A percentile compares a stretch with the other conserved stretches of the same genome.
These are phyloP conservation scores for Tremellales sp. DNA, from an alignment of 1,284 basidiomycete species.

Conservation along the genomic window DNA sequence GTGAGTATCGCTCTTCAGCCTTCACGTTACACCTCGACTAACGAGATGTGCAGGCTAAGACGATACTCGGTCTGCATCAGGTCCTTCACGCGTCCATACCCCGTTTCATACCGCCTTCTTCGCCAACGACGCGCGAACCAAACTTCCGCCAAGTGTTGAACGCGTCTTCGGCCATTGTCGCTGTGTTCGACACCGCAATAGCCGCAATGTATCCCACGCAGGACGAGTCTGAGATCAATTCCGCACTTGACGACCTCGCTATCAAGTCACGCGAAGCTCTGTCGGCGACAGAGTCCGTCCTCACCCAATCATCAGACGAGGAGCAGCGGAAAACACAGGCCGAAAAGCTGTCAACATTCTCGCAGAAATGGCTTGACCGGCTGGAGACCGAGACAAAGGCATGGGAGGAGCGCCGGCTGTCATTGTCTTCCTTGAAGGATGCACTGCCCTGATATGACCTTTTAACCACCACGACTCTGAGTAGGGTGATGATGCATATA, in stretches of 20 bases:
- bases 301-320: background rate
- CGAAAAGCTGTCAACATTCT: constrained; percentile 12
- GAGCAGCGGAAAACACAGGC: background rate
- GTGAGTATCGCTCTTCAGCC: constrained; percentile 28
- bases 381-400: constrained; percentile 20
- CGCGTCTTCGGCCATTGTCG: constrained; percentile 15
- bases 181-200: constrained; percentile 33
- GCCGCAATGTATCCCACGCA: constrained; percentile 35
- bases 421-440: background rate
- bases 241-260: constrained; percentile 17
- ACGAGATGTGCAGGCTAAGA: constrained; percentile 26
- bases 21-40: background rate
- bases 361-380: constrained; percentile 27
- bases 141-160: constrained; percentile 15
- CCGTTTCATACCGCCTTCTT: constrained; percentile 23
- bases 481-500: constrained; percentile 14
- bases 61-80: constrained; percentile 35
- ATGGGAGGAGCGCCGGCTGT: constrained; percentile 27
- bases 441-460: background rate
- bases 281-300: constrained; percentile 4
- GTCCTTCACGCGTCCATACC: constrained; percentile 36
- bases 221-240: constrained; percentile 29
- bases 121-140: constrained; percentile 9
- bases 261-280: constrained; percentile 4
- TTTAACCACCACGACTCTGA: too few species aligned